These are phyloP conservation scores for Pseudozyma sp. DNA, from an alignment of 1,284 basidiomycete species.

Conservation along the genomic window DNA sequence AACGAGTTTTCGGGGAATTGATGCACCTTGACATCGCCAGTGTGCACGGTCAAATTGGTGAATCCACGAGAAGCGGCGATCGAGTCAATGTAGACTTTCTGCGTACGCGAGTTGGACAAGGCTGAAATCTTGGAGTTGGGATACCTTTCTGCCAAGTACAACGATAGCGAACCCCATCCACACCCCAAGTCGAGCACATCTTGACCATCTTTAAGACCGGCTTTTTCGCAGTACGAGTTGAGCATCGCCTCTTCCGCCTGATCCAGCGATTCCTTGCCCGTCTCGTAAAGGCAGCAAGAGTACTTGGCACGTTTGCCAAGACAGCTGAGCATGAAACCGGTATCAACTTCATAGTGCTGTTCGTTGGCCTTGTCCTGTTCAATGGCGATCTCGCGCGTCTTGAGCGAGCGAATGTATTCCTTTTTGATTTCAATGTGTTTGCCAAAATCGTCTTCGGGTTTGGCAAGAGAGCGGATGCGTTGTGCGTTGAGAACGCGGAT, in stretches of 20 bases:
- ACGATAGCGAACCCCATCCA: slow-evolving; percentile 80
- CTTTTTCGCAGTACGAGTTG: slow-evolving; percentile 79
- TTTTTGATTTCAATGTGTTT: slow-evolving; percentile 79
- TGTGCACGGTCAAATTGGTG: slow-evolving; percentile 76
- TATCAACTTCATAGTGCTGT: slow-evolving; percentile 80
- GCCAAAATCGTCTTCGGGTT: slow-evolving; percentile 74
- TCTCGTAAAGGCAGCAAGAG: slow-evolving; percentile 78
- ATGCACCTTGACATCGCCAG: slow-evolving; percentile 78
- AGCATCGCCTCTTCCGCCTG: slow-evolving; percentile 78
- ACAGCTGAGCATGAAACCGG: slow-evolving; percentile 60
- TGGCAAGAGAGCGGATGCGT: slow-evolving; percentile 75
- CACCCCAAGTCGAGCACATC: slow-evolving; percentile 81
- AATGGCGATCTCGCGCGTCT: slow-evolving; percentile 76
- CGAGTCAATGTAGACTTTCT: slow-evolving; percentile 78
- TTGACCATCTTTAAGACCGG: slow-evolving; percentile 76
- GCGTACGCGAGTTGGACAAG: slow-evolving; percentile 79
- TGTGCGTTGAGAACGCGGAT: slow-evolving; percentile 76
- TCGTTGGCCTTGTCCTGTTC: slow-evolving; percentile 80
- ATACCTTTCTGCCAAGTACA: slow-evolving; percentile 81
- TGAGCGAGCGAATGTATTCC: slow-evolving; percentile 70
- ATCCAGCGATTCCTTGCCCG: slow-evolving; percentile 76
- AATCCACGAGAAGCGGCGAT: slow-evolving; percentile 74
- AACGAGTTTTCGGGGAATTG: slow-evolving; percentile 75
- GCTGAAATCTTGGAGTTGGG: slow-evolving; percentile 77
- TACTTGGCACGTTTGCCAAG: slow-evolving; percentile 60